Base-by-base conservation (phyloP, 1,284 basidiomycete genomes). In the Apiotrichum sp. region DNA sequence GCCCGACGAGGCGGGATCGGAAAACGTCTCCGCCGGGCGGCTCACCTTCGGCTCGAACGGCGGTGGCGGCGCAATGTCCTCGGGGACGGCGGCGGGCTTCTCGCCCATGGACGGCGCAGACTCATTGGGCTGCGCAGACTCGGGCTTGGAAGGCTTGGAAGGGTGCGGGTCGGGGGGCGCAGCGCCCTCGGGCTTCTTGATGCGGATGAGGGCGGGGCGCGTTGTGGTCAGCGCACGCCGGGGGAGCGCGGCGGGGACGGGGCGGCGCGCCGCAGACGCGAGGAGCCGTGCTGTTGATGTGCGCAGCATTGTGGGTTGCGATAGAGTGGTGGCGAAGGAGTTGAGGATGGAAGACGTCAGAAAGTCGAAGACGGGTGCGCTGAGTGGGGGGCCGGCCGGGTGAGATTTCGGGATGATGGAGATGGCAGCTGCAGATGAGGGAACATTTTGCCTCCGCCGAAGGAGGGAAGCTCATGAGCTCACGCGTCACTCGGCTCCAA, bases 71-170 rank as follows among this genome's bases (percentile, higher is more conserved):
- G 47, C 41, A 45, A 63, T 57, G 34, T 64, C 60, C 11, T 62
- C 55, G 14, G 70, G 67, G 6, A 64, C 59, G 13, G 54, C 40
- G 9, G 65, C 65, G 10, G 69, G 69, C 55, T 62, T 47, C 52
- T 68, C 64, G 7, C 68, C 64, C 3, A 68, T 62, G 4, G 68
- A 65, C 22, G 70, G 67, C 36, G 46, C 3, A 47, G 11, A 6
- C 22, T 22, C 22, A 2, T 22, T 22, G 22, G 22, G 2, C 22
- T 22, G 22, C 22, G 22, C 22, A 22, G 22, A 22, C 22, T 22
- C 22, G 22, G 22, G 22, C 22, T 22, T 22, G 22, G 22, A 22
- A 22, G 58, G 47, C 34, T 36, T 47, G n/a, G 35, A 6, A 7
- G 56, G 13, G 35, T 33, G 29, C 10, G 47, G 33, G 39, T 41